phyloP scores from a whole-genome alignment of 2,329 filamentous ascomycete genomes.

The Monascus ruber region DNA sequence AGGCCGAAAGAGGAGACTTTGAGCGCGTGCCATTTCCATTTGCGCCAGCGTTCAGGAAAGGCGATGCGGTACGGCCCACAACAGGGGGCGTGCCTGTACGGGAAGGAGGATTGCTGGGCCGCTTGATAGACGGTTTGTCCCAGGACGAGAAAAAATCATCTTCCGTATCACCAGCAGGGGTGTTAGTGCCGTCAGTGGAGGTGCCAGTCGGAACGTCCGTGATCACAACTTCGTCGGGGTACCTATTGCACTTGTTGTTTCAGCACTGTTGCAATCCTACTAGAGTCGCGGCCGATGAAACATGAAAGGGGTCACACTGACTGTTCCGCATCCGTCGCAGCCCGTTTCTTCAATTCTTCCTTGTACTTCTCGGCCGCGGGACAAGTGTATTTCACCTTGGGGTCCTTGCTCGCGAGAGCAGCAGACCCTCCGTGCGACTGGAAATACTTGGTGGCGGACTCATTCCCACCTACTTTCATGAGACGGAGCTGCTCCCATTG shows the following conservation, averaged over 20 bases:
- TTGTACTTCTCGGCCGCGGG: constrained; percentile 95
- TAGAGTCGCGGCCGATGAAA: neutral
- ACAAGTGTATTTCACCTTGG: constrained; percentile 93
- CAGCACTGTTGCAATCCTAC: constrained; percentile 2
- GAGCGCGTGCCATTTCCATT: constrained; percentile 64
- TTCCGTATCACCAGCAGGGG: constrained; percentile 67
- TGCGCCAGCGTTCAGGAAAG: constrained; percentile 64
- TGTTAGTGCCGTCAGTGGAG: constrained; percentile 54
- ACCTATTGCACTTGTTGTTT: constrained; percentile 39
- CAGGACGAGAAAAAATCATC: constrained; percentile 99
- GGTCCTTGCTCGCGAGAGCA: constrained; percentile 88
- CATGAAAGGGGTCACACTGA: constrained; percentile 36
- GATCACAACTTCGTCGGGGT: constrained; percentile 74
- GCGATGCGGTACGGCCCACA: constrained; percentile 71
- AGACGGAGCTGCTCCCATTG: constrained; percentile 96
- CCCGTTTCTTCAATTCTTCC: constrained; percentile 81
- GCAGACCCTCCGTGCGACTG: constrained; percentile 91
- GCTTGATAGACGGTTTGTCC: constrained; percentile 96
- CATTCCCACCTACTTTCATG: constrained; percentile 98
- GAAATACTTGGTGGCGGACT: constrained; percentile 97
- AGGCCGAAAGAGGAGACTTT: constrained; percentile 63
- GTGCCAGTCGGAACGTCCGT: constrained; percentile 56
- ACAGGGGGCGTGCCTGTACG: constrained; percentile 77
- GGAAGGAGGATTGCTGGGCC: constrained; percentile 84
- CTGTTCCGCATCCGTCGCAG: constrained; percentile 73